Base-by-base conservation (phyloP, 1,284 basidiomycete genomes). In the Leccinum subfulvum region DNA sequence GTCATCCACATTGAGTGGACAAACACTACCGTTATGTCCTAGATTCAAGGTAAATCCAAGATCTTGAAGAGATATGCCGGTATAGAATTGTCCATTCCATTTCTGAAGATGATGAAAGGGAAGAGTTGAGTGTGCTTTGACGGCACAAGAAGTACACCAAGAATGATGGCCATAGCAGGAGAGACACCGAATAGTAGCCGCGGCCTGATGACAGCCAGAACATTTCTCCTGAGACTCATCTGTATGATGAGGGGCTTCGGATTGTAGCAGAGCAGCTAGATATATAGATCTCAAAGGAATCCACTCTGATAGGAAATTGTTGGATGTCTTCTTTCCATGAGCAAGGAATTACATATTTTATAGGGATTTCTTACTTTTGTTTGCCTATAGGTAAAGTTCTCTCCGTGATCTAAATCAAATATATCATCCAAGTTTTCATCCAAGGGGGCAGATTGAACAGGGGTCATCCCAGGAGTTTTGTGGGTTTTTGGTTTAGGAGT, bases 51-150 rank as follows among this genome's bases (percentile, higher is more conserved):
- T 47, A 39, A 60, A 66, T 1, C 56, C 58, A 1, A 66, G 51
- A 2, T 55, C 7, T 2, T 21, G 3, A 6, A 66, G 37, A 4
- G 65, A 16, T 30, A 49, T 33, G 3, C 37, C 18, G 2, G 63
- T 3, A 23, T 66, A 66, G 21, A 64, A 64, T 13, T 35, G 14
- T 5, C 65, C 51, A 64, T 60, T 66, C 56, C 56, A 66, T 16
- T 5, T 0, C 35, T 66, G 52, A 28, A 66, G 41, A 1, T 13
- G 14, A 53, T 66, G 56, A 44, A 60, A 66, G 4, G 41, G 65
- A 2, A 60, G 47, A 21, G 28, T 26, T 21, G 14, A 41, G 14
- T 66, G 61, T 26, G n/a, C 41, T 44, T 52, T 58, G 2, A 59
- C 1, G 0, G 41, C 56, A 54, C 61, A 66, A 10, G 37, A 1